These are phyloP conservation scores for Metschnikowia anglica DNA, from an alignment of 805 yeast species.

Conservation along the genomic window DNA sequence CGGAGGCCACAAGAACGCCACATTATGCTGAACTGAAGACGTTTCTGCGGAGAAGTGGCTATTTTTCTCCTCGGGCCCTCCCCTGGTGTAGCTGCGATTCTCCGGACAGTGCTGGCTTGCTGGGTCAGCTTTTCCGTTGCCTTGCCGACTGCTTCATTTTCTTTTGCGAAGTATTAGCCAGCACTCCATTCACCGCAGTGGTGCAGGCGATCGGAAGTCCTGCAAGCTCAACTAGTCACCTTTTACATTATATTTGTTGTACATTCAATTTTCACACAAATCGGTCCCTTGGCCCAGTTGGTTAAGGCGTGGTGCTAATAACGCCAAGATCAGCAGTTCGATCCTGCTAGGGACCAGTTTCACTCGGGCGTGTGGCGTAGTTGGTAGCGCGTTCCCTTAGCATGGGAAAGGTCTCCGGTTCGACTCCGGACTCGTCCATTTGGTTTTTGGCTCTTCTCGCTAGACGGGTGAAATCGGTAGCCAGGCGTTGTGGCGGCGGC, in stretches of 20 bases:
- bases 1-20: too few relatives aligned
- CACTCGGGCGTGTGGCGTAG: slow-evolving; percentile 53
- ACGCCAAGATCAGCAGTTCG: slow-evolving; percentile 79
- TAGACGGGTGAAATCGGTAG: neutral
- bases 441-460: neutral
- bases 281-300: slow-evolving; percentile 55
- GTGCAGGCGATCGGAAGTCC: neutral
- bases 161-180: too few relatives aligned
- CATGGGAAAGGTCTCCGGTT: slow-evolving; percentile 53
- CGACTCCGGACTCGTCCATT: slow-evolving; percentile 74
- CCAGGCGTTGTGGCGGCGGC: neutral
- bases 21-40: too few relatives aligned
- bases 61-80: too few relatives aligned
- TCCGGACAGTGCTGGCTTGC: too few relatives aligned
- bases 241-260: neutral
- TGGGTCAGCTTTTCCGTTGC: too few relatives aligned
- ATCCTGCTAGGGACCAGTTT: slow-evolving; percentile 79
- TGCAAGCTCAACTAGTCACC: neutral
- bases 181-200: too few relatives aligned
- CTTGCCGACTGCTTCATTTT: too few relatives aligned
- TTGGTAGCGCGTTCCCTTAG: slow-evolving; percentile 76
- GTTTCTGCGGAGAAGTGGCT: too few relatives aligned
- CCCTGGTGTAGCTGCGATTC: too few relatives aligned
- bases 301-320: slow-evolving; percentile 56
- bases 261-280: neutral